A percentile compares a stretch with the other conserved stretches of the same genome.
phyloP scores from a whole-genome alignment of 2,329 filamentous ascomycete genomes.

The Aureobasidium sp. region DNA sequence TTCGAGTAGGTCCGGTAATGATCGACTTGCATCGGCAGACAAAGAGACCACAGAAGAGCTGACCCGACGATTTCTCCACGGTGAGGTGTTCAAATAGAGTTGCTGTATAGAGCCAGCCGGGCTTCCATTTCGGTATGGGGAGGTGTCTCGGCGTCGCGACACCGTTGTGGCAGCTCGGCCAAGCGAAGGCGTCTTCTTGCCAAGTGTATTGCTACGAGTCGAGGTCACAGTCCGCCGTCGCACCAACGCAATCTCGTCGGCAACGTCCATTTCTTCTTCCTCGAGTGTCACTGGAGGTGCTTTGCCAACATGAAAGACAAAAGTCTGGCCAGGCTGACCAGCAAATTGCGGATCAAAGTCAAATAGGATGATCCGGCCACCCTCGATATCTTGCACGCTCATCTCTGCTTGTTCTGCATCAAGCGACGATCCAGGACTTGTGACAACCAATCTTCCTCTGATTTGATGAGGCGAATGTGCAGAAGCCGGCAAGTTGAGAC shows the following conservation, averaged over 20 bases:
- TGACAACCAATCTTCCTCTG: conserved; percentile 28
- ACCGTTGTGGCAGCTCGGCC: conserved; percentile 29
- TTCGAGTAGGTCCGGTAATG: conserved; percentile 28
- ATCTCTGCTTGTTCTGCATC: conserved; percentile 24
- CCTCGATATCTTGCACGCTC: conserved; percentile 28
- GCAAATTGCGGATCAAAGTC: conserved; percentile 28
- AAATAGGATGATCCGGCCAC: conserved; percentile 30
- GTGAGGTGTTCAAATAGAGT: neutral
- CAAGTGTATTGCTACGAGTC: conserved; percentile 24
- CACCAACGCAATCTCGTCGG: conserved; percentile 28
- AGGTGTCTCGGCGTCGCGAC: neutral
- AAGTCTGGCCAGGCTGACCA: conserved; percentile 30
- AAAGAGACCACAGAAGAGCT: conserved; percentile 13
- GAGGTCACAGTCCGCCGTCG: conserved; percentile 30
- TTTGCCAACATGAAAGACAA: conserved; percentile 28
- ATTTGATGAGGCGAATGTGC: conserved; percentile 15
- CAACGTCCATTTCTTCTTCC: conserved; percentile 27
- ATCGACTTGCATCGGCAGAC: conserved; percentile 17
- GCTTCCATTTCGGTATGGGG: neutral
- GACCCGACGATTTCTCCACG: conserved; percentile 10
- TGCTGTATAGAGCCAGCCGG: neutral
- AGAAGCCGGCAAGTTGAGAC: conserved; percentile 21
- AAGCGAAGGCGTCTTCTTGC: conserved; percentile 25
- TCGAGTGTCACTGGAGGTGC: conserved; percentile 27
- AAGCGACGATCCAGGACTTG: conserved; percentile 28